Base-by-base conservation (phyloP, 768 basidiomycete species). In the Lactarius pseudohatsudake region DNA sequence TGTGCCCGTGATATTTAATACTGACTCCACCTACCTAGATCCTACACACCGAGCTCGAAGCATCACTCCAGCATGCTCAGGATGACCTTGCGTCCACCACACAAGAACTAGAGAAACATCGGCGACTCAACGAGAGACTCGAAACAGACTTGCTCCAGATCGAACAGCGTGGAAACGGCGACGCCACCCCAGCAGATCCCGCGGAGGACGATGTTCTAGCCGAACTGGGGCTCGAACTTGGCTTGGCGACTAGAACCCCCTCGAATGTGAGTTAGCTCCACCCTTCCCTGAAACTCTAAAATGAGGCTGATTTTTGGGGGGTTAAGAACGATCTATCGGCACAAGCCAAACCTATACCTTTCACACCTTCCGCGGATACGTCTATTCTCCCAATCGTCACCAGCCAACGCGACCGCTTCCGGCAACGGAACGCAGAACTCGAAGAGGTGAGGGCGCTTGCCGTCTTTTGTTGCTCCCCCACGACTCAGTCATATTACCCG, bases 361-460 rank as follows among this genome's bases (percentile, higher is more conserved):
- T 91, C 72, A 80, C 85, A 6, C 77, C 86, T 40, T 84, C 91
- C 2, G 92, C 91, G 6, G 96, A 98, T 73, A 92, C 90, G 0
- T 96, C 94, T 10, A 98, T 98, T 72, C 78, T 99, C n/a, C 97
- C 96, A 2, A 98, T 99, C 70, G 97, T 98, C 47, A 98, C 97
- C 1, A 91, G 92, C 72, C 97, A 99, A 74, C 84, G 97, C 64
- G 97, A 99, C 74, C 84, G 96, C n/a, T 99, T 98, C 85, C 83
- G 96, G 59, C 94, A 96, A 75, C 87, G 97, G 22, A 98, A 98
- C 74, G 91, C 94, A 22, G 97, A 99, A 73, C 84, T 99, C 18
- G 96, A 99, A 78, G 96, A 98, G 81, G 94, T 91, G 66, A 28
- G 70, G 50, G 55, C n/a, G 59, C 53, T 34, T 36, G 36, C 61